A percentile compares a stretch with the other conserved stretches of the same genome.
phyloP scores from a whole-genome alignment of 768 basidiomycete species.

The Amanita pallidorosea region DNA sequence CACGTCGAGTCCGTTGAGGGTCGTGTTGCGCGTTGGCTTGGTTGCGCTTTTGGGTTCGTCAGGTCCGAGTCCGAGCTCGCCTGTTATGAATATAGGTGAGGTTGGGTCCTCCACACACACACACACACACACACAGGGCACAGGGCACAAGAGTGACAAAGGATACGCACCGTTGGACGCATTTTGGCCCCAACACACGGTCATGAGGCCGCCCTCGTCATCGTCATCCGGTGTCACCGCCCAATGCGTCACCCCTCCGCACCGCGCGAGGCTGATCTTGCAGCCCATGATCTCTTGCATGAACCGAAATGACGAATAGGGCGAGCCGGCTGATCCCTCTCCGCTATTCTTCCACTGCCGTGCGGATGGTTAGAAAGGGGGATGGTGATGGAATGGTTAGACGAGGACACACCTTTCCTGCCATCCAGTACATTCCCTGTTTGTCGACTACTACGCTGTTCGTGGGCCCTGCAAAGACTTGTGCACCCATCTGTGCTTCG shows the following conservation, averaged over 20 bases:
- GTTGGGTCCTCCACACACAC: too few relatives aligned
- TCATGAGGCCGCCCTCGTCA: constrained; percentile 68
- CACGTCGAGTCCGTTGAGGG: constrained; percentile 72
- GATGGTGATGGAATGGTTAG: not conserved
- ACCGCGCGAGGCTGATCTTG: constrained; percentile 56
- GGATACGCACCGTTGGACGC: constrained; percentile 68
- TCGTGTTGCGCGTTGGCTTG: constrained; percentile 62
- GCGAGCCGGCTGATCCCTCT: constrained; percentile 85
- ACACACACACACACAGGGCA: too few relatives aligned
- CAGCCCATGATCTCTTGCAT: constrained; percentile 88
- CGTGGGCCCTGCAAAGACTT: constrained; percentile 71
- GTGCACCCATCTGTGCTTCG: constrained; percentile 46
- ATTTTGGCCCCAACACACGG: constrained; percentile 79
- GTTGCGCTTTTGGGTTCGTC: constrained; percentile 82
- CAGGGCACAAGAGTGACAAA: too few relatives aligned
- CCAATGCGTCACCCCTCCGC: constrained; percentile 89
- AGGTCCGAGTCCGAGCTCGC: constrained; percentile 73
- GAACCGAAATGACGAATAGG: constrained; percentile 78
- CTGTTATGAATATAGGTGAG: not conserved
- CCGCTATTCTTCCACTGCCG: constrained; percentile 88
- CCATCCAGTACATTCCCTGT: constrained; percentile 83
- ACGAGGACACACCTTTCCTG: constrained; percentile 45
- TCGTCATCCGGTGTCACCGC: constrained; percentile 70
- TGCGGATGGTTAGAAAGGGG: not conserved
- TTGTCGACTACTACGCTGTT: constrained; percentile 79